Evolutionary conservation across 139 green algal genomes (phyloP).

Genomic region (Picocystis salinarum): DNA sequence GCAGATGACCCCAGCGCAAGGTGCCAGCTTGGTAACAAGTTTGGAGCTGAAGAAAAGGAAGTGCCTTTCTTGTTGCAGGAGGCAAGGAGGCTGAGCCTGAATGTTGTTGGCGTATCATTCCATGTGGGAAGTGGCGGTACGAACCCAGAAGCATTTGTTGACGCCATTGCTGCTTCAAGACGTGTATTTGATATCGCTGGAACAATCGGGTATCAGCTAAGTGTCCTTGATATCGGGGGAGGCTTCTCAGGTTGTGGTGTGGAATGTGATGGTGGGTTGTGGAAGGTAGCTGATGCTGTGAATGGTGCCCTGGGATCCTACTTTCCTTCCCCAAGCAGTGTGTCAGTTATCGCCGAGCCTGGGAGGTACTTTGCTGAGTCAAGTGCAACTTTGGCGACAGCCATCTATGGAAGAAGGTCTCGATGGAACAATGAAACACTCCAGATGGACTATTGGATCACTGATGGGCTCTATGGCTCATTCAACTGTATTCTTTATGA

Average conservation of each 20-base stretch:
- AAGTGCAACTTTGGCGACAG: conserved; percentile 44
- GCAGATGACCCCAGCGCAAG: conserved; percentile 52
- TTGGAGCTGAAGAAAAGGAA: conserved; percentile 57
- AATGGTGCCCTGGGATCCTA: conserved; percentile 58
- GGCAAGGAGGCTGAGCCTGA: conserved; percentile 33
- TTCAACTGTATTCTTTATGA: conserved; percentile 80
- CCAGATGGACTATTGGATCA: conserved; percentile 61
- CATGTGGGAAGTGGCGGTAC: conserved; percentile 73
- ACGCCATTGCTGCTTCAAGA: conserved; percentile 40
- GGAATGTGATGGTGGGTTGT: conserved; percentile 23
- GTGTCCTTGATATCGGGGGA: conserved; percentile 85
- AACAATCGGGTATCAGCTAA: conserved; percentile 57
- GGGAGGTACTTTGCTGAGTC: conserved; percentile 93
- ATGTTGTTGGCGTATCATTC: conserved; percentile 79
- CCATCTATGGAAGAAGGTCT: conserved; percentile 61
- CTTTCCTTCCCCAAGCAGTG: conserved; percentile 52
- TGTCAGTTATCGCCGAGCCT: conserved; percentile 83
- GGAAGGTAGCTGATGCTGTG: conserved; percentile 56
- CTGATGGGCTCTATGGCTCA: conserved; percentile 88
- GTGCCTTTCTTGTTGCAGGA: conserved; percentile 26
- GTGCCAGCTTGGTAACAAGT: conserved; percentile 67
- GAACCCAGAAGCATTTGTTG: conserved; percentile 47
- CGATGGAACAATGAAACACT: conserved; percentile 4
- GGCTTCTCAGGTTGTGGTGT: conserved; percentile 53
- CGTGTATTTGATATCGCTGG: conserved; percentile 58